These are phyloP conservation scores for Discostella stelligeroides DNA, from an alignment of 108 stramenopile species.

Conservation along the genomic window DNA sequence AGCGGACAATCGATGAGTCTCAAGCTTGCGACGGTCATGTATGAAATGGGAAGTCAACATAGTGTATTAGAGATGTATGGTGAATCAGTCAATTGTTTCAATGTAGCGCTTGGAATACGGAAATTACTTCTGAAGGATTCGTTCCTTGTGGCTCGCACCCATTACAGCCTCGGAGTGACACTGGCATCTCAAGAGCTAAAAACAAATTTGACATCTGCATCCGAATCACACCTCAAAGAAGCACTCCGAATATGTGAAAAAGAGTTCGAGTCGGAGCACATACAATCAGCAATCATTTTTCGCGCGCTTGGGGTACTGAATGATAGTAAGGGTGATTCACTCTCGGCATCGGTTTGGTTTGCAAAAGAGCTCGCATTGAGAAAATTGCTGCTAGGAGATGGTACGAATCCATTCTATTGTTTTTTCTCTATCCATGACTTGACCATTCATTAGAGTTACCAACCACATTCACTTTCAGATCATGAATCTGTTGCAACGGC, in stretches of 20 bases:
- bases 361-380: constrained; percentile 26
- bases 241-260: constrained; percentile 37
- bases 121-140: constrained; percentile 35
- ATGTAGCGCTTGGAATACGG: constrained; percentile 36
- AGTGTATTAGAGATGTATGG: constrained; percentile 26
- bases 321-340: constrained; percentile 44
- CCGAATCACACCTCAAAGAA: constrained; percentile 37
- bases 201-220: constrained; percentile 1
- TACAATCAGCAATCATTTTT: constrained; percentile 41
- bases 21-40: constrained; percentile 39
- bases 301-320: constrained; percentile 48
- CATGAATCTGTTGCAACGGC: constrained; percentile 32
- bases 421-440: neutral
- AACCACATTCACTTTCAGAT: constrained; percentile 11
- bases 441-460: neutral
- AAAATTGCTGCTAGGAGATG: constrained; percentile 40
- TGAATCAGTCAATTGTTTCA: constrained; percentile 33
- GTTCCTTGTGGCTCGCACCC: constrained; percentile 42
- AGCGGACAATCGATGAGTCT: constrained; percentile 20
- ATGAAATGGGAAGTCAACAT: constrained; percentile 40
- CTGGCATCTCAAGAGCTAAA: constrained; percentile 33
- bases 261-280: constrained; percentile 22
- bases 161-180: constrained; percentile 52
- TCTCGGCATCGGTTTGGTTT: constrained; percentile 45
- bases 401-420: constrained; percentile 20